phyloP scores from a whole-genome alignment of 2,329 filamentous ascomycete genomes.

The Fusarium sp. region DNA sequence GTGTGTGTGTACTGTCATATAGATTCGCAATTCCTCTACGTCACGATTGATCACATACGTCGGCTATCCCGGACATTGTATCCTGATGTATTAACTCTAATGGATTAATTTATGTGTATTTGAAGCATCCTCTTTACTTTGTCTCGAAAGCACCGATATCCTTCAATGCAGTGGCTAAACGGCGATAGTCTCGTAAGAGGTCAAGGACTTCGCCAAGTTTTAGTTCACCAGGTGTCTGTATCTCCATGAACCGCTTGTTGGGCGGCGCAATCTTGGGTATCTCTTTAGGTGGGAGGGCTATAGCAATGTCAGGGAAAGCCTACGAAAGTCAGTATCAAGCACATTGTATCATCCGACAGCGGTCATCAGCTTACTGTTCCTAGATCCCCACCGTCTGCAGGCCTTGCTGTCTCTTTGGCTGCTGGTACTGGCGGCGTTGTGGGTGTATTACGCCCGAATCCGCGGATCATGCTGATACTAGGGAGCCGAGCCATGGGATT shows the following conservation, averaged over 20 bases:
- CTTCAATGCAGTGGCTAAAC: constrained; percentile 73
- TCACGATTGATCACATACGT: neutral
- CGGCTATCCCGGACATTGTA: neutral
- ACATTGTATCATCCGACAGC: neutral
- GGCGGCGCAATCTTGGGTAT: constrained; percentile 70
- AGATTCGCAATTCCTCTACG: neutral
- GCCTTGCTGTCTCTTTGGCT: constrained; percentile 52
- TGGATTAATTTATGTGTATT: constrained; percentile 16
- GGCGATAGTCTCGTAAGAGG: constrained; percentile 78
- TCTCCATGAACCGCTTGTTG: constrained; percentile 77
- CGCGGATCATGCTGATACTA: constrained; percentile 77
- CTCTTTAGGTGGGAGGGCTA: constrained; percentile 65
- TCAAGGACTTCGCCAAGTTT: constrained; percentile 78
- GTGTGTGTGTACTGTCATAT: neutral
- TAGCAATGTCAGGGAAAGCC: constrained; percentile 71
- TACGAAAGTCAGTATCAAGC: constrained; percentile 43
- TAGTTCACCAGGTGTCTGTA: constrained; percentile 76
- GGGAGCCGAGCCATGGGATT: constrained; percentile 86
- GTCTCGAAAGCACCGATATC: constrained; percentile 70
- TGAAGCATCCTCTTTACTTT: constrained; percentile 40
- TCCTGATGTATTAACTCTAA: constrained; percentile 27
- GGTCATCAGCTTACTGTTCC: constrained; percentile 60
- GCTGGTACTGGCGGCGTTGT: constrained; percentile 52
- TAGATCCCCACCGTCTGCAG: constrained; percentile 65
- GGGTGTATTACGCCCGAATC: constrained; percentile 72